Base-by-base conservation (phyloP, 257 asterid genomes). In the Rubia yunnanensis region DNA sequence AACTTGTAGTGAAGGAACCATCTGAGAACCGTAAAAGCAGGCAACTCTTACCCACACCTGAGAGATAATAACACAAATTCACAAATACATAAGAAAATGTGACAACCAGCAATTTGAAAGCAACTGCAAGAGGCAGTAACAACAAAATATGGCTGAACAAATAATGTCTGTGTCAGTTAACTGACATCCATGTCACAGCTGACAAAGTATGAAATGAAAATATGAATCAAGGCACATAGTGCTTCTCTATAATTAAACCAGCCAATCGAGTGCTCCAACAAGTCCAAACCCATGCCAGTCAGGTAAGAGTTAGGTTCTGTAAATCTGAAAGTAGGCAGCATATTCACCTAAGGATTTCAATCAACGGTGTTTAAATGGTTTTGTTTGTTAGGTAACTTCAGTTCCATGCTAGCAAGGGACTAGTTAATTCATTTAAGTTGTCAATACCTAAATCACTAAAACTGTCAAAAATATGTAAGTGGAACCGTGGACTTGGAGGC, bases 1-100 rank as follows among this genome's bases (percentile, higher is more conserved):
- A 91, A 84, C 97, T 91, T 81, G 97, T 91, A 30, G 97, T 91
- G 88, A 91, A 91, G 80, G 97, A 91, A 71, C 97, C 97, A 84
- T 91, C 97, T 10, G 97, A 91, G 85, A 91, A 91, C 79, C 97
- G 91, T 76, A 91, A 80, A 76, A 91, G 97, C 66, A 91, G 96
- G 88, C 97, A 91, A 88, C 97, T 91, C 89, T 91, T 91, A 80
- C 97, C 97, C 76, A 70, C 78, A 61, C 81, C 78, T 77, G 76
- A 71, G 71, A 66, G 28, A 50, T n/a, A 11, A 66, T 17, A 44
- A 27, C 24, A 49, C 49, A 20, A 49, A 49, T 57, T 20, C 27
- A 53, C 50, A 36, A 10, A 56, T 28, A 41, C 20, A 28, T 20
- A 56, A 24, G 22, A 56, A 26, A 13, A 46, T 46, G 24, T 30